phyloP scores from a whole-genome alignment of 2,329 filamentous ascomycete genomes.

The Neocatenulostroma microsporum region DNA sequence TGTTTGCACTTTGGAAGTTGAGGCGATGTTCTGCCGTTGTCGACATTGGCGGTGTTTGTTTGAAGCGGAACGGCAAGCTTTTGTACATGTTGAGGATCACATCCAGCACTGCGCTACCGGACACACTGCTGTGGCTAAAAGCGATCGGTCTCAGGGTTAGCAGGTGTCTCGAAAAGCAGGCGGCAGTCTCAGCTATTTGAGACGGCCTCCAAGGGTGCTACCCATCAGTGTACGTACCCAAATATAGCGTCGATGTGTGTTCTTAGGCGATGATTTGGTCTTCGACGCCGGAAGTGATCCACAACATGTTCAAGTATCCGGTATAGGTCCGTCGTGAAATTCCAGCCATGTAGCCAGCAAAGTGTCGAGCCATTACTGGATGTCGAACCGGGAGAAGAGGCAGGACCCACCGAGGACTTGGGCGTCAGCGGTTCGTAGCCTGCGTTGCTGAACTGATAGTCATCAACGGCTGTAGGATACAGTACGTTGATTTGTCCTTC shows the following conservation, averaged over 20 bases:
- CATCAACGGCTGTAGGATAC: slow-evolving; percentile 13
- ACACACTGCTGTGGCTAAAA: background rate
- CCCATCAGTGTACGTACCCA: too few species aligned
- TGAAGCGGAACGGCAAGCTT: slow-evolving; percentile 24
- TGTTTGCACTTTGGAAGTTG: slow-evolving; percentile 46
- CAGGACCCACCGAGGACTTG: too few species aligned
- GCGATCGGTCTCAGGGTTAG: background rate
- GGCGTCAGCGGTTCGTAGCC: too few species aligned
- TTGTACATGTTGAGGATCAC: slow-evolving; percentile 19
- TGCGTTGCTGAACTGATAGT: background rate
- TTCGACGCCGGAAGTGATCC: slow-evolving; percentile 11
- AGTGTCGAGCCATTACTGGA: background rate
- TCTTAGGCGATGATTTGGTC: slow-evolving; percentile 4
- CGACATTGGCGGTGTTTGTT: slow-evolving; percentile 21
- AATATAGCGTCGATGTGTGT: background rate
- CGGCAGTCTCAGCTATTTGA: too few species aligned
- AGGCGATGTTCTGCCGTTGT: slow-evolving; percentile 33
- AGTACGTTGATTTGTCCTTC: slow-evolving; percentile 36
- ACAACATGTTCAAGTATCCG: slow-evolving; percentile 48
- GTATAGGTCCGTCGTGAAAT: slow-evolving; percentile 51
- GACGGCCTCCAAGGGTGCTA: too few species aligned
- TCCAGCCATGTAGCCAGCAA: slow-evolving; percentile 49
- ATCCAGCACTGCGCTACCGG: slow-evolving; percentile 14
- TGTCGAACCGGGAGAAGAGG: too few species aligned
- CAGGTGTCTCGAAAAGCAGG: too few species aligned